Base-by-base conservation (phyloP, 306 rosid genomes). In the Nissolia schottii region DNA sequence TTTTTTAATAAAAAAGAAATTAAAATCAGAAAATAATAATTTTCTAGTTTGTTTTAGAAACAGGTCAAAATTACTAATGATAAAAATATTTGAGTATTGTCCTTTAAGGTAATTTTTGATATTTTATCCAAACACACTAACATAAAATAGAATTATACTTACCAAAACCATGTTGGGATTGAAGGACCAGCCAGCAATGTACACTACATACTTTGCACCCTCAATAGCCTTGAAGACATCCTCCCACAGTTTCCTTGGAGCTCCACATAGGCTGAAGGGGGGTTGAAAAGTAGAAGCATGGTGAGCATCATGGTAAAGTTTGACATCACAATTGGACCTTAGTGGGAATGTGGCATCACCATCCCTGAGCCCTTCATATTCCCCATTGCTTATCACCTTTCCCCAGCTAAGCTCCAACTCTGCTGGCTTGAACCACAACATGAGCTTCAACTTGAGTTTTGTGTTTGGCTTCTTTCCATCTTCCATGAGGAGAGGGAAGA, bases 251-350 rank as follows among this genome's bases (percentile, higher is more conserved):
- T 86, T 91, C 67, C 83, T 85, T 54, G 96, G 91, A 62, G 85
- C 41, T 15, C 87, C 85, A 61, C 85, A 82, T 22, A 63, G 64
- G 41, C 77, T 79, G 66, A 78, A 78, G 4, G 87, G 89, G 75
- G 98, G 95, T 70, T 75, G 92, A 32, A 86, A 94, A 57, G 78
- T 43, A 54, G 76, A 79, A 80, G 87, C 82, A 84, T 89, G 96
- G 54, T 94, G 97, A 83, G 97, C 91, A 73, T 94, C 98, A 53
- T 94, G 98, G 67, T 94, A 94, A 49, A 94, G 94, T 27, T 85
- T 87, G 69, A 94, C 95, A 43, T 87, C 79, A 49, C 91, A 86
- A 67, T 85, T 89, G 7, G 91, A 87, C 78, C 98, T 85, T 73
- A 57, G 85, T 31, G 96, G 92, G 68, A 94, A 89, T 22, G 89